Percentiles rank a stretch among this genome's conserved stretches.
These are phyloP conservation scores for Orobanche coerulescens DNA, from an alignment of 257 asterid genomes.

Conservation along the genomic window DNA sequence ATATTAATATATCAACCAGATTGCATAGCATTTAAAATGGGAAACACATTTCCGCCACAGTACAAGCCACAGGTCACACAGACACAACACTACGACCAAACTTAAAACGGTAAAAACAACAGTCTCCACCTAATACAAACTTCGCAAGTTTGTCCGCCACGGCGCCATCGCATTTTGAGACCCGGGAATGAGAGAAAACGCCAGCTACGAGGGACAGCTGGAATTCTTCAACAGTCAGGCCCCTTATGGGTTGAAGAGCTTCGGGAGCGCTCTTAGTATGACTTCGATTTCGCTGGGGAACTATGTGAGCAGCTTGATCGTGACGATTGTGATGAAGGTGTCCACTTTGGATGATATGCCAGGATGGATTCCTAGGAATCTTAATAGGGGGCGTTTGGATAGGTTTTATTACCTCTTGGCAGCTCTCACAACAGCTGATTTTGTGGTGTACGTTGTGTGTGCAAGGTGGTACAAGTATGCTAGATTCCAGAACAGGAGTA, in stretches of 20 bases:
- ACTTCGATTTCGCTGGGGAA: constrained; percentile 85
- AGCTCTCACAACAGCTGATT: constrained; percentile 56
- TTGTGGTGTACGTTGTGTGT: constrained; percentile 47
- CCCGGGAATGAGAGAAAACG: no score
- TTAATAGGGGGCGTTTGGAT: constrained; percentile 67
- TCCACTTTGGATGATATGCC: constrained; percentile 56
- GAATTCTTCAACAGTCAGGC: constrained; percentile 78
- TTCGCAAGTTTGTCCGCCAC: no score
- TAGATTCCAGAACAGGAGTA: constrained; percentile 56
- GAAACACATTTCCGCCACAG: no score
- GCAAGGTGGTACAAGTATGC: constrained; percentile 73
- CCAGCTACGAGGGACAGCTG: constrained; percentile 74
- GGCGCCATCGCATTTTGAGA: no score
- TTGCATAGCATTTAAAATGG: no score
- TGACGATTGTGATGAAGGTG: constrained; percentile 60
- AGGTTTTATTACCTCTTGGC: constrained; percentile 74
- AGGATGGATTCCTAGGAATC: constrained; percentile 91
- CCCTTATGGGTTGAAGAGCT: constrained; percentile 82
- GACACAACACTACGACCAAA: no score
- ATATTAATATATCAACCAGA: no score
- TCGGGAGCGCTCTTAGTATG: constrained; percentile 91
- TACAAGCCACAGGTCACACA: no score
- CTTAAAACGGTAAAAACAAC: no score
- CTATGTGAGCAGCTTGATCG: constrained; percentile 73
- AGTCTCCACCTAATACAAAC: no score